Evolutionary conservation across 2,329 filamentous ascomycete species (phyloP), one percentile per base, ranked within the genome.

Genomic region (Aureobasidium lini): DNA sequence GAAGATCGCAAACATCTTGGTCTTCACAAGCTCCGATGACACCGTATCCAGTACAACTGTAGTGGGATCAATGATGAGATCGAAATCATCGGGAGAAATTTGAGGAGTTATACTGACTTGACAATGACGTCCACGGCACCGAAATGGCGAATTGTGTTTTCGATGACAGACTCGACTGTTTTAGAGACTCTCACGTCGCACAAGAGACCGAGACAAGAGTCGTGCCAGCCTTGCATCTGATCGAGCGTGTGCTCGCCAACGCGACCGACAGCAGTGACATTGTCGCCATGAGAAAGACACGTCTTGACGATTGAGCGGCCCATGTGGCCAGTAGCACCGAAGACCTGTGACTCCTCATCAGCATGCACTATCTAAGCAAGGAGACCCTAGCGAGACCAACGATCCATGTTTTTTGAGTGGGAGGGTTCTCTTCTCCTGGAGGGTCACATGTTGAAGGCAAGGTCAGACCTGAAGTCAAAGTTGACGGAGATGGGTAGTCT

Each of bases 311-410:
- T 83, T 7, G 89, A 95, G 56, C 90, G 87, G 61, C 94, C 94
- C 81, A 97, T 95, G 69, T 99, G 94, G 59, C 94, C 94, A n/a
- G 92, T 96, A 50, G 90, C 92, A 50, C 94, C 94, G 73, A 96
- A 99, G 58, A 97, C 80, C 90, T 91, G 62, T 13, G 61, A 23
- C n/a, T 15, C 5, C 31, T 16, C 15, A 48, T 48, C 44, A 60
- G 34, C 47, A 59, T 59, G 52, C 42, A 44, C 37, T 15, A 58
- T 13, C 10, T 34, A 46, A 28, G 63, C 62, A 54, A 40, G 40
- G 28, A 46, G 23, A 37, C 4, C 40, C 37, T 29, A n/a, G 16
- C 36, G 36, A 47, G 28, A 77, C 84, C 70, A 79, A 94, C 90
- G 70, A 97, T 84, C 93, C 93, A 97, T 76, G 93, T 87, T 63